A percentile compares a stretch with the other conserved stretches of the same genome.
These are phyloP conservation scores for Tieghemiomyces parasiticus DNA, from an alignment of 192 early-diverging fungal genomes.

Conservation along the genomic window DNA sequence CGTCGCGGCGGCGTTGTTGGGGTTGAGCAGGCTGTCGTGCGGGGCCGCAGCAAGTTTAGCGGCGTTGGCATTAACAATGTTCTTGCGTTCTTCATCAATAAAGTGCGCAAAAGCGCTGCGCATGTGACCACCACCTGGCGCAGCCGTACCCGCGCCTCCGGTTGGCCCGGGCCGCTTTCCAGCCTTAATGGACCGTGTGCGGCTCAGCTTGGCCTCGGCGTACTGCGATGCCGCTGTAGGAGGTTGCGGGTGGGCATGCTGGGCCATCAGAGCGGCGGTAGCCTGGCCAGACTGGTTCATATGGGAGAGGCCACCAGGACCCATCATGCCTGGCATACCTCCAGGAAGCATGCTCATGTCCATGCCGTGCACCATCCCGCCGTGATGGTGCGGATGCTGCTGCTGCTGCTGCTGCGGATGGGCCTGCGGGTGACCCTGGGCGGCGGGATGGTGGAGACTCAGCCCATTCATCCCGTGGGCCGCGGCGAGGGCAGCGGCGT, in stretches of 20 bases:
- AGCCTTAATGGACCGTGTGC: neutral
- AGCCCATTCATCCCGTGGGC: neutral
- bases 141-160: no score
- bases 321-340: neutral
- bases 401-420: no score
- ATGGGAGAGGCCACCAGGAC: neutral
- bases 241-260: neutral
- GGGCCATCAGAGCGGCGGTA: no score
- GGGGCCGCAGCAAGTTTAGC: neutral
- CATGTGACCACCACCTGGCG: neutral
- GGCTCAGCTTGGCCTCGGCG: conserved; percentile 5
- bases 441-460: neutral
- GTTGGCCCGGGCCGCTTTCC: neutral
- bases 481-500: neutral
- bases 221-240: neutral
- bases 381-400: no score
- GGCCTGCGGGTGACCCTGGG: neutral
- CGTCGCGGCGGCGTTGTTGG: neutral
- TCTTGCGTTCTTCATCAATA: neutral
- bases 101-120: neutral
- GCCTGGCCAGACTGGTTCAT: neutral
- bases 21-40: neutral
- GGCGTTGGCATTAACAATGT: neutral
- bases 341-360: neutral
- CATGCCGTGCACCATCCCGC: conserved; percentile 1